Base-by-base conservation (phyloP, 2,329 filamentous ascomycete genomes). In the Capronia epimyces region DNA sequence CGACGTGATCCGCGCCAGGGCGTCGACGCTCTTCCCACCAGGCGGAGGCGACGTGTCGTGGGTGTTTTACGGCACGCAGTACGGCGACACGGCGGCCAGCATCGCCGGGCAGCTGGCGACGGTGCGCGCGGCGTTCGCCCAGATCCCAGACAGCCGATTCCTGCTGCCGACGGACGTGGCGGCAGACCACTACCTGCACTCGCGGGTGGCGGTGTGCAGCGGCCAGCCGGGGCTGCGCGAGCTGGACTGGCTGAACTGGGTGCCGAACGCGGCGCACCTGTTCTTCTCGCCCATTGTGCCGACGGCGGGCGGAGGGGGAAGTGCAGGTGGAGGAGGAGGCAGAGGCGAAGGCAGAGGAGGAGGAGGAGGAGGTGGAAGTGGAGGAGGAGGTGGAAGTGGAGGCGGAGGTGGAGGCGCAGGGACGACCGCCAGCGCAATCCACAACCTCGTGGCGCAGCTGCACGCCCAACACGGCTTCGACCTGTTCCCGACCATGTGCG, bases 221-320 rank as follows among this genome's bases (percentile, higher is more conserved):
- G 64, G 41, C 43, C 62, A 53, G 1, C 63, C 64, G 5, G 58
- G 55, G 9, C 49, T 65, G 27, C 59, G 63, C 32, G 64, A 66
- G 36, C 57, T 69, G 8, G 65, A 67, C 43, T 66, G 66, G 61
- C 43, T 67, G 50, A 61, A 60, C 53, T 68, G 65, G 66, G 53
- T 60, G 42, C 66, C 66, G 24, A 68, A 68, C 50, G 66, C 63
- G 4, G 60, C 62, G 2, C 65, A 68, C 50, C 56, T 66, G 34
- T 62, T 62, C 43, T 68, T 67, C 52, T 65, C 62, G 6, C 68
- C 67, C n/a, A 66, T 70, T 37, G 61, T 57, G 15, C 65, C 65
- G 3, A 69, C 67, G 8, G 55, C 57, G 15, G 63, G 63, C 7
- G 55, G 55, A 8, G 65, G 68, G n/a, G n/a, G n/a, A n/a, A n/a